phyloP scores from a whole-genome alignment of 805 yeast species.

The Candida chauliodis region DNA sequence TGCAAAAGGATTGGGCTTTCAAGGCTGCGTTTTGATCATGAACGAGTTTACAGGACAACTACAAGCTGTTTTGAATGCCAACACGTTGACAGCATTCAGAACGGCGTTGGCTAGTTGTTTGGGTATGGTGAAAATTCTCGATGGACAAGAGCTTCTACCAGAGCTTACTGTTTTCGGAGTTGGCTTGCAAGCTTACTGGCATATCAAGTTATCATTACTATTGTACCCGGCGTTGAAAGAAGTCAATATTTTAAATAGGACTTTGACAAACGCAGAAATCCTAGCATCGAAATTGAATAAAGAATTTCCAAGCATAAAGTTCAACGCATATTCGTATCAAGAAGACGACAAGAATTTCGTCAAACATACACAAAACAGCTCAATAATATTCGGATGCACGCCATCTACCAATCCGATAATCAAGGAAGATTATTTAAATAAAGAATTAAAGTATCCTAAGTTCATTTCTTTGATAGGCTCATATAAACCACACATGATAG shows the following conservation, averaged over 20 bases:
- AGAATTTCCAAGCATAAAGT: conserved; percentile 24
- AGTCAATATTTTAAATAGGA: conserved; percentile 47
- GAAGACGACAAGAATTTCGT: conserved; percentile 15
- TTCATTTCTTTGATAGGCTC: conserved; percentile 64
- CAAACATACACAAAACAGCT: conserved; percentile 29
- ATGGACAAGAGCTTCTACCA: conserved; percentile 21
- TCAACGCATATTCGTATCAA: conserved; percentile 18
- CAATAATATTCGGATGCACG: conserved; percentile 56
- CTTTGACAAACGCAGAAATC: conserved; percentile 35
- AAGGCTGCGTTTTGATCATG: conserved; percentile 51
- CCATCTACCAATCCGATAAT: conserved; percentile 54
- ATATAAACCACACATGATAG: conserved; percentile 65
- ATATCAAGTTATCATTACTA: conserved; percentile 40
- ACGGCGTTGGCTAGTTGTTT: conserved; percentile 58
- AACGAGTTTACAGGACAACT: conserved; percentile 50
- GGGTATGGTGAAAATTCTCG: conserved; percentile 35
- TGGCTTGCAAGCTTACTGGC: conserved; percentile 69
- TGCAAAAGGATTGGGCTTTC: conserved; percentile 46
- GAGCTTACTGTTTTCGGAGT: conserved; percentile 50
- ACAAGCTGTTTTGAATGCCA: conserved; percentile 54
- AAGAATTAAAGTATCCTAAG: conserved; percentile 20
- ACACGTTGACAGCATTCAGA: conserved; percentile 60
- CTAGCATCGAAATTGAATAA: conserved; percentile 21
- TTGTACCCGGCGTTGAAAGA: conserved; percentile 36
- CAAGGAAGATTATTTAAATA: conserved; percentile 24